Evolutionary conservation across 2,329 filamentous ascomycete species (phyloP).

Genomic region (Bertia moriformis): DNA sequence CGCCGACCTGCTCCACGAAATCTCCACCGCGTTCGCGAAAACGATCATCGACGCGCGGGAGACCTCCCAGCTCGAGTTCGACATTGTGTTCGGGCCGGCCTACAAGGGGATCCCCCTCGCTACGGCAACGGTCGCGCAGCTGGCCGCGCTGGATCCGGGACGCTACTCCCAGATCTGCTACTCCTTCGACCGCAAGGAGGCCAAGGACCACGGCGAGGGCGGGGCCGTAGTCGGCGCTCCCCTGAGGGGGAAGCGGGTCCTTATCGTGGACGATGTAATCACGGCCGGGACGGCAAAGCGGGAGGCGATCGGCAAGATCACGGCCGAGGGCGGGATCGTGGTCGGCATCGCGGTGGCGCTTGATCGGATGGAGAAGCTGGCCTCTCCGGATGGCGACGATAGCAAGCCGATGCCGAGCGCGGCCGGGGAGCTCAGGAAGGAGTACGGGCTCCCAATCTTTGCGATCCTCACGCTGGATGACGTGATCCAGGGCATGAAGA

Average conservation of each 20-base stretch:
- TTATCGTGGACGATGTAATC: slow-evolving; percentile 94
- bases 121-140: slow-evolving; percentile 60
- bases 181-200: slow-evolving; percentile 90
- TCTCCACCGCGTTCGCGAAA: slow-evolving; percentile 68
- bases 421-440: slow-evolving; percentile 70
- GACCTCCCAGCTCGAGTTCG: slow-evolving; percentile 39
- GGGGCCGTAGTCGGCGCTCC: slow-evolving; percentile 81
- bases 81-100: slow-evolving; percentile 82
- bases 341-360: slow-evolving; percentile 80
- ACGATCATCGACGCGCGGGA: slow-evolving; percentile 36
- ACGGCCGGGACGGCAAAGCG: slow-evolving; percentile 88
- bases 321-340: slow-evolving; percentile 68
- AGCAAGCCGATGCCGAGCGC: slow-evolving; percentile 60
- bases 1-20: slow-evolving; percentile 60
- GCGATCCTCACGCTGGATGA: slow-evolving; percentile 75
- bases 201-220: slow-evolving; percentile 89
- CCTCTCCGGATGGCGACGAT: slow-evolving; percentile 48
- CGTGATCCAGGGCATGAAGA: slow-evolving; percentile 56
- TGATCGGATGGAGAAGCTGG: slow-evolving; percentile 74
- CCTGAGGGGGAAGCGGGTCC: slow-evolving; percentile 68
- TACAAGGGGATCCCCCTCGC: slow-evolving; percentile 97
- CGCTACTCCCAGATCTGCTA: slow-evolving; percentile 63
- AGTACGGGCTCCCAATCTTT: slow-evolving; percentile 71
- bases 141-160: slow-evolving; percentile 52
- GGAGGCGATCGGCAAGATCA: slow-evolving; percentile 81